Evolutionary conservation across 129 eudicot species (phyloP), one percentile per base, ranked within the genome.

Genomic region (Arctium lappa): DNA sequence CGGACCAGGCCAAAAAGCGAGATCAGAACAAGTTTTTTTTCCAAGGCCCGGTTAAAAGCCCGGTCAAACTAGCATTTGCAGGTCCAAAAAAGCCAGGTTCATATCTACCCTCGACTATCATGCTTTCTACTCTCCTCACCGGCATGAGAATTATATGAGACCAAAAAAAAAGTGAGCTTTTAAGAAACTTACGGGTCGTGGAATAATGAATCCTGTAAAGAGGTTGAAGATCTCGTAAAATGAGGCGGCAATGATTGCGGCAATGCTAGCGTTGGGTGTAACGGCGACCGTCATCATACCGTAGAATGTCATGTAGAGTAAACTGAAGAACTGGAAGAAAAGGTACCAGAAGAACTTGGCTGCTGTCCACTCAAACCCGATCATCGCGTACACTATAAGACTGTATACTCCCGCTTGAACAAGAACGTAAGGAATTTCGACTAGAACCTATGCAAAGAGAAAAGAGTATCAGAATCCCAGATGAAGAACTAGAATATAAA

Each of bases 221-320:
- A 88, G 86, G 78, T 80, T 86, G 32, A 82, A 88, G 48, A 88
- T 4, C 6, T 50, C 82, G 12, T 83, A 86, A 22, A 89, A 89
- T 1, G 88, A 82, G 13, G 86, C 78, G 3, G 89, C 86, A 38
- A 89, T 75, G 16, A 87, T 83, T 71, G 87, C 85, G 27, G 92
- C 85, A n/a, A 89, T 82, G 76, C 77, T 83, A n/a, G 79, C 87
- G 71, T 85, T 87, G 27, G 90, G 92, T 15, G 90, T 87, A 56
- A 87, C 31, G 65, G 89, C 85, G 50, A 87, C 90, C 0, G 82
- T 85, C 92, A 89, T 82, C 90, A 89, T 89, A 18, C 92, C 92
- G 6, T 81, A 87, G 76, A 29, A 85, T 29, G 85, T 87, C 79
- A 89, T 83, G 86, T 89, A 89, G 74, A 89, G 86, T 44, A 89